These are phyloP conservation scores for Aspergillus sclerotioniger DNA, from an alignment of 495 filamentous ascomycete genomes.

Conservation along the genomic window DNA sequence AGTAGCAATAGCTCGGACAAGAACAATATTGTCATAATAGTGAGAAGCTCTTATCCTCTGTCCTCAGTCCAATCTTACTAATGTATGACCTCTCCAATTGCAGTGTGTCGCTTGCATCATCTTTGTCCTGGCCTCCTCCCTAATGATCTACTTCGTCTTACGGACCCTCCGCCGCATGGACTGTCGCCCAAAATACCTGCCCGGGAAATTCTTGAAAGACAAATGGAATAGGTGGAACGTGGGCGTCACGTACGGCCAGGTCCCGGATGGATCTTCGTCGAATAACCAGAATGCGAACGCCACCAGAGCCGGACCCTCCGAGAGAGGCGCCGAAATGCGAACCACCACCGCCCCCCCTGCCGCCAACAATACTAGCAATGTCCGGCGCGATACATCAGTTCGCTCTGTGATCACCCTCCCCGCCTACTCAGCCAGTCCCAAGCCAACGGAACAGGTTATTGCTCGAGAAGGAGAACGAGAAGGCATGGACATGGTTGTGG, in stretches of 20 bases:
- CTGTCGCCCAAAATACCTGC: slow-evolving; percentile 57
- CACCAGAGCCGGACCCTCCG: slow-evolving; percentile 23
- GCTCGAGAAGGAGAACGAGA: slow-evolving; percentile 87
- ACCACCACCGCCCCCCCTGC: slow-evolving; percentile 21
- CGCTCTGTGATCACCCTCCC: slow-evolving; percentile 92
- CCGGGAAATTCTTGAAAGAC: slow-evolving; percentile 54
- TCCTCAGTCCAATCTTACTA: not conserved
- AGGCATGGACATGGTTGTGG: slow-evolving; percentile 89
- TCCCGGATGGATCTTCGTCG: slow-evolving; percentile 28
- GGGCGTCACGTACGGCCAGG: slow-evolving; percentile 39
- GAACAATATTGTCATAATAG: slow-evolving; percentile 24
- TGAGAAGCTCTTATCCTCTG: slow-evolving; percentile 11
- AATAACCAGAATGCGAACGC: slow-evolving; percentile 27
- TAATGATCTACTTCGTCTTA: slow-evolving; percentile 45
- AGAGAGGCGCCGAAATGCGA: slow-evolving; percentile 31
- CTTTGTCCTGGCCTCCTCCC: slow-evolving; percentile 36
- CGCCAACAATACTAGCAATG: slow-evolving; percentile 14
- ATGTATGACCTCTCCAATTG: not conserved
- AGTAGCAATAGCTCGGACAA: not conserved
- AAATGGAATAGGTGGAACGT: slow-evolving; percentile 62
- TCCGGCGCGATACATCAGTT: slow-evolving; percentile 82
- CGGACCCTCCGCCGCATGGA: slow-evolving; percentile 48
- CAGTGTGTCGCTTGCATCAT: slow-evolving; percentile 38
- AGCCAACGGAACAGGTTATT: slow-evolving; percentile 78
- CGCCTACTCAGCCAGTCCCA: slow-evolving; percentile 66